phyloP scores from a whole-genome alignment of 768 basidiomycete species.

The Epithele typhae region DNA sequence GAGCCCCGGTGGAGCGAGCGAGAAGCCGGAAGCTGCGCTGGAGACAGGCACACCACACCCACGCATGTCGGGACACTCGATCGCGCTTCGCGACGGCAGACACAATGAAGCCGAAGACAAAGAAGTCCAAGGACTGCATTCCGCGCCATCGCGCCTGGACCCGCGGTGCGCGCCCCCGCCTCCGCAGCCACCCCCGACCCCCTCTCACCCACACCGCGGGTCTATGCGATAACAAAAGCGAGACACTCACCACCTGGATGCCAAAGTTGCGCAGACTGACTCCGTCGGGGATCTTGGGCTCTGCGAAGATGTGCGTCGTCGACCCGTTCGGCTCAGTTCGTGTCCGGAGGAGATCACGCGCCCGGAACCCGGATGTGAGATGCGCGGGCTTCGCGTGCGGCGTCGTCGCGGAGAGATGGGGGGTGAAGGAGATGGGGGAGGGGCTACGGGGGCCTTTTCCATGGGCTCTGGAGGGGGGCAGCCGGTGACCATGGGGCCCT shows the following conservation, averaged over 20 bases:
- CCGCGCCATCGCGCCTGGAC: no score
- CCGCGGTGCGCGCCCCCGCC: neutral
- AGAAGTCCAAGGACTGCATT: no score
- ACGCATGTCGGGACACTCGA: neutral
- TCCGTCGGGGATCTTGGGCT: conserved; percentile 71
- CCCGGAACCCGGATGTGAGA: conserved; percentile 48
- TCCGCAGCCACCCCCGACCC: neutral
- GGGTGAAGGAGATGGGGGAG: conserved; percentile 9
- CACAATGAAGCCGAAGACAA: conserved; percentile 5
- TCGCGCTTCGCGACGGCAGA: no score
- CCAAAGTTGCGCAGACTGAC: conserved; percentile 86
- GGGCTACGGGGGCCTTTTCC: conserved; percentile 4
- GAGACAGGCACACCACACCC: neutral
- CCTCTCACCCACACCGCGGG: conserved; percentile 3
- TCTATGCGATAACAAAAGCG: neutral
- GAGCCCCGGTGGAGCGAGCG: no score
- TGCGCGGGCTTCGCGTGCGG: conserved; percentile 25
- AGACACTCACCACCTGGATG: conserved; percentile 72
- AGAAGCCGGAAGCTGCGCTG: no score
- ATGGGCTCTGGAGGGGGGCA: conserved; percentile 7
- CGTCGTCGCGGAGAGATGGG: conserved; percentile 9
- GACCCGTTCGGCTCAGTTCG: conserved; percentile 16
- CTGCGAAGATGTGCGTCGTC: conserved; percentile 44
- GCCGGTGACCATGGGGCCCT: conserved; percentile 6
- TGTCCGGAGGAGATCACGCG: conserved; percentile 32